A percentile compares a stretch with the other conserved stretches of the same genome.
phyloP scores from a whole-genome alignment of 2,329 filamentous ascomycete genomes.

The Epichloe baconii region DNA sequence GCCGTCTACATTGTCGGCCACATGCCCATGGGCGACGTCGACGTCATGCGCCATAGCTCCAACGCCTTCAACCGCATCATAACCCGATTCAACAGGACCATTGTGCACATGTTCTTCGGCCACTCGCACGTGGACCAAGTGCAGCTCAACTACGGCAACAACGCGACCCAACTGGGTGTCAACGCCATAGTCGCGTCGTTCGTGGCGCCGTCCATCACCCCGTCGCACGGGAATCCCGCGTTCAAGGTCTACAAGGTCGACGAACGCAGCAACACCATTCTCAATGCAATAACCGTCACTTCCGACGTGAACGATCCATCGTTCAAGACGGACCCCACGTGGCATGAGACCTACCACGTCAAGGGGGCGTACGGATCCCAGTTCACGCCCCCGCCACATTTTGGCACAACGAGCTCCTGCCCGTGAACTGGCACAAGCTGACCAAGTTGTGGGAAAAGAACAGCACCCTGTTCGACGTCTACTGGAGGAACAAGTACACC shows the following conservation, averaged over 20 bases:
- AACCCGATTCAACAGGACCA: slow-evolving; percentile 37
- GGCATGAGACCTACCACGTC: neutral
- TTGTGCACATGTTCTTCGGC: slow-evolving; percentile 41
- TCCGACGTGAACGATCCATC: neutral
- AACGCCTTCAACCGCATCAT: slow-evolving; percentile 39
- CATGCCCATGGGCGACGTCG: slow-evolving; percentile 36
- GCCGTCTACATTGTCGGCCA: slow-evolving; percentile 44
- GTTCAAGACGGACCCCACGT: neutral
- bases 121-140: slow-evolving; percentile 45
- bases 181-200: slow-evolving; percentile 38
- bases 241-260: slow-evolving; percentile 47
- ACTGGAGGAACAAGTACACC: slow-evolving; percentile 6
- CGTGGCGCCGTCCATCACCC: slow-evolving; percentile 39
- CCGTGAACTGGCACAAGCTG: neutral
- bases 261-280: slow-evolving; percentile 33
- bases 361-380: neutral
- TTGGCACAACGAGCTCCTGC: neutral
- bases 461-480: neutral
- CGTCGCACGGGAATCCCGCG: slow-evolving; percentile 38
- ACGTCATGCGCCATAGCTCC: slow-evolving; percentile 38
- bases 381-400: neutral
- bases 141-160: slow-evolving; percentile 39
- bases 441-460: neutral
- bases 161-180: slow-evolving; percentile 23
- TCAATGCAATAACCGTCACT: neutral